Percentiles rank a stretch among this genome's conserved stretches.
Conservation (phyloP, 192 early-diverging fungal genomes). For the Gonapodya prolifera region DNA sequence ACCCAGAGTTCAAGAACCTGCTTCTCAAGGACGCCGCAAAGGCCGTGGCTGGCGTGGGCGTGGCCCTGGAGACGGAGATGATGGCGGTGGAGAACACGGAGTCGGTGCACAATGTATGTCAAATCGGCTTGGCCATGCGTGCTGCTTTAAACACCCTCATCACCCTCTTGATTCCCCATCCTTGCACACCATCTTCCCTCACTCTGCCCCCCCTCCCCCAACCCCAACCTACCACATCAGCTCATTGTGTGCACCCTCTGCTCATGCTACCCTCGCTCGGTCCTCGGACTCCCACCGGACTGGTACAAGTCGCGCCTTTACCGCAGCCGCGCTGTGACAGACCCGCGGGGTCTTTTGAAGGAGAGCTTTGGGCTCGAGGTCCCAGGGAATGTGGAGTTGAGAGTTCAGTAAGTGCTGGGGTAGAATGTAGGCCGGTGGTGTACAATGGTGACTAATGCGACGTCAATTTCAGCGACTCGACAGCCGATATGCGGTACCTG, state of each 20-base stretch:
- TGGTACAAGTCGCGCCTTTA: constrained; percentile 5
- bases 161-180: background rate
- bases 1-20: background rate
- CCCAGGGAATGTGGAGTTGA: background rate
- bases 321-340: background rate
- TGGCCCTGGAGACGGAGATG: background rate
- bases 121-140: background rate
- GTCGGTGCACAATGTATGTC: background rate
- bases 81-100: constrained; percentile 4
- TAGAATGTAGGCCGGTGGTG: background rate
- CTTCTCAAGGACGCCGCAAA: background rate
- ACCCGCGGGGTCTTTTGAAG: background rate
- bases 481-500: constrained; percentile 2
- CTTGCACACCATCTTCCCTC: background rate
- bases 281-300: background rate
- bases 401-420: background rate
- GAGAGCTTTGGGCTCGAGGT: background rate
- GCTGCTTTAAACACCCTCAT: no score
- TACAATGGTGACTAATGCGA: background rate
- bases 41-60: background rate
- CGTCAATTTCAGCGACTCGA: background rate
- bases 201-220: no score
- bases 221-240: no score
- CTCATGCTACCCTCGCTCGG: constrained; percentile 5
- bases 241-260: constrained; percentile 4